Base-by-base conservation (phyloP, 2,329 filamentous ascomycete species). In the Bipolaris gigantea region DNA sequence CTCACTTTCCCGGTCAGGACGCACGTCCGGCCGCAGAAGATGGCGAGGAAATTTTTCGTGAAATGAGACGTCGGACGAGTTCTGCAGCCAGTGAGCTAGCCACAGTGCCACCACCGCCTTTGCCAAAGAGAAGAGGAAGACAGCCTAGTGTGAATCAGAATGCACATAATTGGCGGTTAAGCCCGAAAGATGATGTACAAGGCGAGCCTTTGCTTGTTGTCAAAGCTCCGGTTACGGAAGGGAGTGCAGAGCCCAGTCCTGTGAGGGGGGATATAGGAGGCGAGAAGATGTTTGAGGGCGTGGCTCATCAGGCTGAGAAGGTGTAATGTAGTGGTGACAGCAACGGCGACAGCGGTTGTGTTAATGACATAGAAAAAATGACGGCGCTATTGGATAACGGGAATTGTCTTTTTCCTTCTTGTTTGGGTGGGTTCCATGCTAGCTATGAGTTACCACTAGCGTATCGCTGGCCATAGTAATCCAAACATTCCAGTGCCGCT, bases 61-160 rank as follows among this genome's bases (percentile, higher is more conserved):
- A 59, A 5, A 48, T 59, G 42, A 53, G 55, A 10, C 47, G 57
- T 30, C 51, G 50, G 18, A 46, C 49, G 18, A 57, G 13, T 23
- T 50, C 40, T 23, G 55, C 58, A 23, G 52, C 55, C 15, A 43
- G 42, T 15, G 53, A 56, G 13, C 21, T 53, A 18, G 30, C 53
- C 23, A 56, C 55, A 46, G 51, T 54, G 42, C 57, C 65, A 16
- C 57, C 65, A 16, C 81, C 82, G 3, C 76, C 80, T 3, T 66
- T 85, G 18, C 83, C 85, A 4, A 78, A 76, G 35, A 61, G 75
- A 18, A 66, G 75, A 27, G 75, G 76, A 53, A 72, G 80, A 27
- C 76, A 64, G 18, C 66, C 63, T 1, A 61, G 63, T 49, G 39
- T 62, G 3, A 65, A 54, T 34, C 19, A 56, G 39, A 50, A 53